These are phyloP conservation scores for Mollisia scopiformis DNA, from an alignment of 2,329 filamentous ascomycete genomes.

Conservation along the genomic window DNA sequence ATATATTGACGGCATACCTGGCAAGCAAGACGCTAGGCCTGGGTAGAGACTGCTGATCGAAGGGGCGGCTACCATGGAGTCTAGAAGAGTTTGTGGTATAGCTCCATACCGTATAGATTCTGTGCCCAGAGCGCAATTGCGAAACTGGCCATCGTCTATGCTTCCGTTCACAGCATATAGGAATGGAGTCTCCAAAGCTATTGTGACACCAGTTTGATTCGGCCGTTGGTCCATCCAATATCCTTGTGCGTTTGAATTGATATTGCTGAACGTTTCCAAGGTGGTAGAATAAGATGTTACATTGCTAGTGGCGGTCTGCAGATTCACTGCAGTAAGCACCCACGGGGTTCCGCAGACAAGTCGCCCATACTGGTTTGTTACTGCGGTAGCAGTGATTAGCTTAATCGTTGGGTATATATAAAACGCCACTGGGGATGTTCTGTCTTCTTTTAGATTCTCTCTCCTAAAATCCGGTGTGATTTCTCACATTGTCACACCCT, in stretches of 20 bases:
- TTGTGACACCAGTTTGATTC: neutral
- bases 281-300: no score
- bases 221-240: constrained; percentile 4
- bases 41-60: neutral
- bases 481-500: constrained; percentile 11
- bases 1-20: neutral
- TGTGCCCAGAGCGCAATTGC: neutral
- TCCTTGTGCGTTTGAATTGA: constrained; percentile 13
- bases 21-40: neutral
- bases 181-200: neutral
- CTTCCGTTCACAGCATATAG: neutral
- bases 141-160: neutral
- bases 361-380: constrained; percentile 11
- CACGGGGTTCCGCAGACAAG: constrained; percentile 9
- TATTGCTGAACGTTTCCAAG: neutral
- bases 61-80: neutral
- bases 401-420: constrained; percentile 17
- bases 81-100: neutral
- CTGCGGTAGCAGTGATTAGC: constrained; percentile 11
- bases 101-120: neutral
- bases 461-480: no score
- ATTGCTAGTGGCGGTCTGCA: neutral
- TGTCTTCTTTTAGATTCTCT: neutral
- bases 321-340: neutral
- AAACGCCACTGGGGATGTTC: constrained; percentile 18